Conservation (phyloP, 2,329 filamentous ascomycete genomes). For the Ophiostoma australiae region DNA sequence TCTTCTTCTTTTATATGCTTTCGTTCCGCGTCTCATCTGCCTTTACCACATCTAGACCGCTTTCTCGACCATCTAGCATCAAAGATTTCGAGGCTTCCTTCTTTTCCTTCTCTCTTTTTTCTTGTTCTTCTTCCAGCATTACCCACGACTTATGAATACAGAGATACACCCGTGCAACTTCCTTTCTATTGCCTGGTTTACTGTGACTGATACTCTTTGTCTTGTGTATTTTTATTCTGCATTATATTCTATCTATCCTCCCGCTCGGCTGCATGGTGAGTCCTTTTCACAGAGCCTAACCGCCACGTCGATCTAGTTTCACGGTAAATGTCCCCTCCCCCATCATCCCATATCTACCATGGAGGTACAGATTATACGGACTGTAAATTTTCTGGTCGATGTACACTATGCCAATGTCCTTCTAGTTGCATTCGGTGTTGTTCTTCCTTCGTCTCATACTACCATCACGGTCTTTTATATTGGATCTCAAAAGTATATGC, state of each 20-base stretch:
- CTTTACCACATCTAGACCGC: neutral
- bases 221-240: neutral
- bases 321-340: neutral
- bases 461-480: neutral
- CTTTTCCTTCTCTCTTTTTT: neutral
- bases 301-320: neutral
- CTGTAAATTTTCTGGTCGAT: neutral
- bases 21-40: neutral
- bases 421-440: neutral
- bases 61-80: conserved; percentile 14
- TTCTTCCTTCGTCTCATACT: neutral
- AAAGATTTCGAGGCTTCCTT: neutral
- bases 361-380: neutral
- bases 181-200: neutral
- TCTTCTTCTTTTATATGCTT: neutral
- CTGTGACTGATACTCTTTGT: neutral
- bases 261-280: too few relatives aligned
- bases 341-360: neutral
- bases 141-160: neutral
- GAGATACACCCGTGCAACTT: neutral
- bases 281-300: neutral
- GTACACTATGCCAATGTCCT: neutral
- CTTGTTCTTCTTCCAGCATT: neutral
- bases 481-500: neutral
- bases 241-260: neutral